Conservation (phyloP, 2,329 filamentous ascomycete genomes). For the Chrysosporium queenslandicum region DNA sequence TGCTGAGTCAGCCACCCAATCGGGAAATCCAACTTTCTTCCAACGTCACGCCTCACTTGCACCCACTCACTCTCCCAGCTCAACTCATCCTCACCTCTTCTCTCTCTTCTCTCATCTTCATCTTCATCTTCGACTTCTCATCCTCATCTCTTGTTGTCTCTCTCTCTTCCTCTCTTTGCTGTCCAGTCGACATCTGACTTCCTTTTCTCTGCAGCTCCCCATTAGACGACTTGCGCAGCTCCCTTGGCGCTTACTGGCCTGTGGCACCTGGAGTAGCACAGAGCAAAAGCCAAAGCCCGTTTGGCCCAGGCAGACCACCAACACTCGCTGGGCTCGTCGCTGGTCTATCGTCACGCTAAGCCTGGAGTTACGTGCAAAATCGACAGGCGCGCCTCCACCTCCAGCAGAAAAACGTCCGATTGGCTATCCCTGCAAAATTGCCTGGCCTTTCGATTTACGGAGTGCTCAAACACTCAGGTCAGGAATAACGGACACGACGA, state of each 20-base stretch:
- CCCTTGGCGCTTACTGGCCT: not conserved
- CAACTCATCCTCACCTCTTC: not conserved
- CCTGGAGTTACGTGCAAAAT: not conserved
- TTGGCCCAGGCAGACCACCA: not conserved
- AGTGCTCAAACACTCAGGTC: not conserved
- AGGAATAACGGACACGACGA: slow-evolving; percentile 5
- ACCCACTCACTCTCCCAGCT: not conserved
- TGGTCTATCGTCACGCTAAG: too few relatives aligned
- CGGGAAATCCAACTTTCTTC: not conserved
- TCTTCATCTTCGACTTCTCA: not conserved
- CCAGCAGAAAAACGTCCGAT: slow-evolving; percentile 8
- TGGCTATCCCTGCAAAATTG: slow-evolving; percentile 9
- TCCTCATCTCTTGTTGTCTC: too few relatives aligned
- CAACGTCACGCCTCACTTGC: not conserved
- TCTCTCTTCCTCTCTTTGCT: not conserved
- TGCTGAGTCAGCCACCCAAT: not conserved
- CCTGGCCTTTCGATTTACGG: not conserved
- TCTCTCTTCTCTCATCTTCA: not conserved
- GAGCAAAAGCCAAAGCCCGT: not conserved
- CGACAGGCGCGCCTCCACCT: not conserved
- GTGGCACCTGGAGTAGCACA: not conserved
- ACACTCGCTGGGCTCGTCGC: too few relatives aligned
- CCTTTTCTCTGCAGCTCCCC: too few relatives aligned
- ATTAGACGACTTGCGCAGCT: not conserved
- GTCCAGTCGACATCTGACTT: not conserved